Base-by-base conservation (phyloP, 2,329 filamentous ascomycete species). In the Escovopsis weberi region DNA sequence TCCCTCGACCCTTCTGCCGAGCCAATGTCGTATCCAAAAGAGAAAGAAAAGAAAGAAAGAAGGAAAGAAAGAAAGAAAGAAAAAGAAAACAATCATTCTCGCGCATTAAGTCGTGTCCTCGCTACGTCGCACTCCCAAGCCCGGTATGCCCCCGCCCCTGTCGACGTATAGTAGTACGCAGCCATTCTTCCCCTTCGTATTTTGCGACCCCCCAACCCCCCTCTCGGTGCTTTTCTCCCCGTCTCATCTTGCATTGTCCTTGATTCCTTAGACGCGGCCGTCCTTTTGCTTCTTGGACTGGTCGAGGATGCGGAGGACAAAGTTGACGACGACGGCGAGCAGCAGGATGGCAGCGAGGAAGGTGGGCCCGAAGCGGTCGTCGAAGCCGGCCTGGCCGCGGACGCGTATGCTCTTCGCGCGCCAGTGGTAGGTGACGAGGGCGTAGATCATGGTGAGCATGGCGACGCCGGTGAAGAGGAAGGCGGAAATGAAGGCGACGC, bases 341-440 rank as follows among this genome's bases (percentile, higher is more conserved):
- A 95, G 66, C 51, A 98, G 67, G 42, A 89, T 83, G 54, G 95
- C 74, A 39, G 89, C 85, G 62, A 98, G 64, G 41, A 96, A 76
- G 0, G 88, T 95, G 5, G 91, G 91, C 7, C 91, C 91, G 55
- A 94, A 88, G 36, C 88, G 78, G 68, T 98, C 91, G 60, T 98
- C 91, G 59, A 98, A 96, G 19, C 91, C 91, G 43, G 86, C 85
- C 69, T 95, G 88, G 8, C 91, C 91, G 50, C 89, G 75, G 64
- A 85, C 76, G 45, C 91, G 70, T 58, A 98, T 98, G 51, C 84
- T 93, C 63, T 85, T 87, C 26, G 91, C 91, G 48, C 91, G 74
- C 91, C 91, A 98, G 62, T 98, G 91, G 66, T 95, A 98, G 30
- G 89, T 96, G 47, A 86, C 74, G 10, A 98, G 70, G 6, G 91